Evolutionary conservation across 83 land plant genomes (phyloP).

Genomic region (Picea engelmannii): DNA sequence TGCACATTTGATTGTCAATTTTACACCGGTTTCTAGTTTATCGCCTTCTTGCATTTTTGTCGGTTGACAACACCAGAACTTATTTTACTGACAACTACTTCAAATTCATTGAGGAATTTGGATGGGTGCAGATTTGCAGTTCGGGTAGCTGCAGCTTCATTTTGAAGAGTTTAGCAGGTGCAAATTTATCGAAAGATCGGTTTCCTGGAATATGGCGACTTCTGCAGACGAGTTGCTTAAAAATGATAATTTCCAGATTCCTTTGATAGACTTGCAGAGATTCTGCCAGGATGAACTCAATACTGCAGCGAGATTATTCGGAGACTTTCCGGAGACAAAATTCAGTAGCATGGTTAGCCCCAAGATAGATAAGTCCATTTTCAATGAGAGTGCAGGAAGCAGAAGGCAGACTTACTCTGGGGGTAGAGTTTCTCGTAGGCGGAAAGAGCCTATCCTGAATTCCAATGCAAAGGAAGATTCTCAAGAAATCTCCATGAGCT

Average conservation of each 20-base stretch:
- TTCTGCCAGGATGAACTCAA: constrained; percentile 54
- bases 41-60: background rate
- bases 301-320: constrained; percentile 28
- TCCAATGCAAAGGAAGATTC: no score
- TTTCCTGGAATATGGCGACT: background rate
- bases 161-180: background rate
- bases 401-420: no score
- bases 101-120: background rate
- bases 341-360: constrained; percentile 38
- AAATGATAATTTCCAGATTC: constrained; percentile 14
- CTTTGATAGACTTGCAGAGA: constrained; percentile 39
- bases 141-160: background rate
- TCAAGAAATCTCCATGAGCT: no score
- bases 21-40: background rate
- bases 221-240: background rate
- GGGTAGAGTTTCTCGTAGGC: no score
- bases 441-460: no score
- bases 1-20: background rate
- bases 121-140: background rate
- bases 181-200: background rate
- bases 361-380: constrained; percentile 49
- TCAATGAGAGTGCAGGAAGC: no score
- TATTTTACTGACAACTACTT: background rate
- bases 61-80: background rate
- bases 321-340: constrained; percentile 13